phyloP scores from a whole-genome alignment of 495 filamentous ascomycete species.

The Tricharina praecox region DNA sequence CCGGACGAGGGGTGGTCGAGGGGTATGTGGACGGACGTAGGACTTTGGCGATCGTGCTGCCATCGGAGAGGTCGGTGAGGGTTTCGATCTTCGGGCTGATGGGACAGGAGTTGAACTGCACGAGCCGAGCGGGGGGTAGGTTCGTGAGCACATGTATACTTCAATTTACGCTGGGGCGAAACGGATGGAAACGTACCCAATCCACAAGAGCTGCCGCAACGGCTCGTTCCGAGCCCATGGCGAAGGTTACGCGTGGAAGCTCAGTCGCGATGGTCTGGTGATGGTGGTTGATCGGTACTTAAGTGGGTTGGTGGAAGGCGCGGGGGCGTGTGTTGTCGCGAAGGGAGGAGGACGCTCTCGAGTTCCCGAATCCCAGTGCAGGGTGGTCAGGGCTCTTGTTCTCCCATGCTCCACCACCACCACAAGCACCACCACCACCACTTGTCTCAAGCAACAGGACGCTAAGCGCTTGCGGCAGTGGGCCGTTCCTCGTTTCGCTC shows the following conservation, averaged over 20 bases:
- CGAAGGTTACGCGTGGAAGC: not conserved
- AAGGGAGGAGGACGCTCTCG: not conserved
- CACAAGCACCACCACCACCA: too few species aligned
- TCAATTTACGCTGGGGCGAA: not conserved
- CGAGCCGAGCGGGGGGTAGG: not conserved
- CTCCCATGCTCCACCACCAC: too few species aligned
- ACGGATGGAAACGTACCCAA: constrained; percentile 17
- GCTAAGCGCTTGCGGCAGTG: too few species aligned
- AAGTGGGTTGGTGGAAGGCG: not conserved
- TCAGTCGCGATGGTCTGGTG: too few species aligned
- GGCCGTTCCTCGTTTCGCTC: too few species aligned
- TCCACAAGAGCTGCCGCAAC: constrained; percentile 25
- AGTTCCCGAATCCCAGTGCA: not conserved
- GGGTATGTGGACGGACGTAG: constrained; percentile 23
- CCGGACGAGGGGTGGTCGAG: too few species aligned
- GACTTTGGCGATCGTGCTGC: constrained; percentile 22
- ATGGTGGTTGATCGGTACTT: not conserved
- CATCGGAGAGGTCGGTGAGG: constrained; percentile 23
- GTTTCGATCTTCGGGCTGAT: constrained; percentile 25
- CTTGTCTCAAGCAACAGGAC: too few species aligned
- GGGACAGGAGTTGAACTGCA: constrained; percentile 26
- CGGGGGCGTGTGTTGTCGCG: not conserved
- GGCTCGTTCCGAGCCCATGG: constrained; percentile 22
- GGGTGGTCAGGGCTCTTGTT: too few species aligned
- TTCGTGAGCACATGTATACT: too few species aligned